These are phyloP conservation scores for Penicillium sp. DNA, from an alignment of 2,329 filamentous ascomycete species.

Conservation along the genomic window DNA sequence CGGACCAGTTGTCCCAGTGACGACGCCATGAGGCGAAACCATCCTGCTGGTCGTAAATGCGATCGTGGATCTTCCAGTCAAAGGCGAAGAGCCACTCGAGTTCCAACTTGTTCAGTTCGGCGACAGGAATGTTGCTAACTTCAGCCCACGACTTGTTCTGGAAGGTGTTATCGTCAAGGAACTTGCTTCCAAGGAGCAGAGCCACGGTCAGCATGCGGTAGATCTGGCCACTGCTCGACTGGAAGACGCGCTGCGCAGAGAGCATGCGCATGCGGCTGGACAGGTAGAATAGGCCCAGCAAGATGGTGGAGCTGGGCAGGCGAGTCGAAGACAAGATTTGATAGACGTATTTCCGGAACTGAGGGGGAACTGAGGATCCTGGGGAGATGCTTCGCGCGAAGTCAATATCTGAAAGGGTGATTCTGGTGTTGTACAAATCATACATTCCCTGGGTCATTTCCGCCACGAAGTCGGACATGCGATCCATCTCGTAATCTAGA, in stretches of 20 bases:
- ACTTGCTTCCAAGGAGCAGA: slow-evolving; percentile 89
- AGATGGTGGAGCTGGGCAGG: slow-evolving; percentile 86
- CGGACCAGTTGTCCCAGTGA: slow-evolving; percentile 69
- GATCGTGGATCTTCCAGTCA: slow-evolving; percentile 83
- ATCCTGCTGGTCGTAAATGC: slow-evolving; percentile 73
- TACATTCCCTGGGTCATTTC: slow-evolving; percentile 82
- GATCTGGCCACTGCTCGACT: slow-evolving; percentile 68
- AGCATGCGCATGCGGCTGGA: slow-evolving; percentile 80
- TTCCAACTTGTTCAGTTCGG: slow-evolving; percentile 83
- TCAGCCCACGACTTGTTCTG: slow-evolving; percentile 97
- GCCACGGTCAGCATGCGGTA: slow-evolving; percentile 87
- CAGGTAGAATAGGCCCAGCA: slow-evolving; percentile 87
- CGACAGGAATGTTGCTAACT: slow-evolving; percentile 84
- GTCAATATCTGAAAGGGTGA: slow-evolving; percentile 66
- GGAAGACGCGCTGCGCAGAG: slow-evolving; percentile 60
- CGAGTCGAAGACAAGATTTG: slow-evolving; percentile 90
- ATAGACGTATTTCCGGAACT: slow-evolving; percentile 89
- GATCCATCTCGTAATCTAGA: slow-evolving; percentile 94
- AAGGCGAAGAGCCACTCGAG: slow-evolving; percentile 85
- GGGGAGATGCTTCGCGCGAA: slow-evolving; percentile 66
- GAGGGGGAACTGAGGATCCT: slow-evolving; percentile 65
- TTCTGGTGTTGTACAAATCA: slow-evolving; percentile 59
- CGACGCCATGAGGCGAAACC: slow-evolving; percentile 69
- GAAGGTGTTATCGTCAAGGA: slow-evolving; percentile 95
- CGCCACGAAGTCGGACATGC: slow-evolving; percentile 93